A percentile compares a stretch with the other conserved stretches of the same genome.
These are phyloP conservation scores for Fusarium anthophilum DNA, from an alignment of 2,329 filamentous ascomycete genomes.

Conservation along the genomic window DNA sequence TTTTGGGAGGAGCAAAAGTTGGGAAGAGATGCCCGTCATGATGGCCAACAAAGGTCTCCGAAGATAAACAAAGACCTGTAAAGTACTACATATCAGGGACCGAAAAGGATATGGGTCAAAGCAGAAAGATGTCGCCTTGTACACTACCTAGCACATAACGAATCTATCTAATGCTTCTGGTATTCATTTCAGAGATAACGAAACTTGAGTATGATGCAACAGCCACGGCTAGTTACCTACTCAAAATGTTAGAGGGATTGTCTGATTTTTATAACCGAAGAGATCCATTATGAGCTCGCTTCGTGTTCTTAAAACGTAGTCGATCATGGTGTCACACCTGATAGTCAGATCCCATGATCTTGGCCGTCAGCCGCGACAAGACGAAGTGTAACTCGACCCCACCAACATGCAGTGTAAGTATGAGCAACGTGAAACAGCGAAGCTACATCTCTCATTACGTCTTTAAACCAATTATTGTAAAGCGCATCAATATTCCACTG, in stretches of 20 bases:
- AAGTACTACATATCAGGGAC: not conserved
- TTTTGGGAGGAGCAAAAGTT: slow-evolving; percentile 28
- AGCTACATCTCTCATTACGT: slow-evolving; percentile 11
- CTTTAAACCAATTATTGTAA: not conserved
- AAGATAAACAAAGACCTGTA: slow-evolving; percentile 15
- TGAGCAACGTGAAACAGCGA: slow-evolving; percentile 22
- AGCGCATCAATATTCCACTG: not conserved
- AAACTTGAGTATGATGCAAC: not conserved
- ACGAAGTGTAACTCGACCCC: slow-evolving; percentile 27
- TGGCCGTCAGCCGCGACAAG: slow-evolving; percentile 32
- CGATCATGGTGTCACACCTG: not conserved
- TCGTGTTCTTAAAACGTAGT: not conserved
- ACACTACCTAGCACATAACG: slow-evolving; percentile 40
- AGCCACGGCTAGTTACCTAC: not conserved
- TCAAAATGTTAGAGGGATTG: not conserved
- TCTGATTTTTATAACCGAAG: not conserved
- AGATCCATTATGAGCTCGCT: not conserved
- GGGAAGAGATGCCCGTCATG: slow-evolving; percentile 9
- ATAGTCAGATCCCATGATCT: slow-evolving; percentile 29
- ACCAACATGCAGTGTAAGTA: slow-evolving; percentile 30
- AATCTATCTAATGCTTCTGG: slow-evolving; percentile 39
- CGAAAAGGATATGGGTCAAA: not conserved
- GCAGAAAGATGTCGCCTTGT: slow-evolving; percentile 22
- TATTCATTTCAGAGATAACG: slow-evolving; percentile 4
- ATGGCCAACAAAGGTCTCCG: slow-evolving; percentile 2